Evolutionary conservation across 257 asterid genomes (phyloP).

Genomic region (Solanum phureja): DNA sequence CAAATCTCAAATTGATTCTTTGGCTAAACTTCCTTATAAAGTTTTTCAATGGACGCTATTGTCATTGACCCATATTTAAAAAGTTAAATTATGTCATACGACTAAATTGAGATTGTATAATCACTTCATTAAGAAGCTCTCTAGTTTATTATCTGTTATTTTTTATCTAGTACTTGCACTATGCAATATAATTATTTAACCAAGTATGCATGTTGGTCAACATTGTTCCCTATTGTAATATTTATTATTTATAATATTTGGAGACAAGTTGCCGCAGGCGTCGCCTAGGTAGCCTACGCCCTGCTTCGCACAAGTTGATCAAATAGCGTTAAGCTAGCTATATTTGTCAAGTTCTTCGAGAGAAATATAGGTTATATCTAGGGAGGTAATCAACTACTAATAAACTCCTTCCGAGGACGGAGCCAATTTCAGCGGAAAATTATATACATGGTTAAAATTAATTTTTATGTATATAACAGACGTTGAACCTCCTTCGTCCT

Average conservation of each 20-base stretch:
- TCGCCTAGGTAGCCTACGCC: too few relatives aligned
- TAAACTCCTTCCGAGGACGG: background rate
- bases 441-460: too few relatives aligned
- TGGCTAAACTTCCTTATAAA: too few relatives aligned
- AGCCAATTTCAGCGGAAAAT: too few relatives aligned
- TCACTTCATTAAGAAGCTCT: too few relatives aligned
- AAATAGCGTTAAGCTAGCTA: background rate
- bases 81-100: too few relatives aligned
- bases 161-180: background rate
- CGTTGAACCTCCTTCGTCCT: too few relatives aligned
- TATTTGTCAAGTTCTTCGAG: background rate
- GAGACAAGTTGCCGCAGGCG: background rate
- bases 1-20: too few relatives aligned
- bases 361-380: background rate
- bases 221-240: background rate
- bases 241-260: background rate
- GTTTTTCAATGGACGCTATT: too few relatives aligned
- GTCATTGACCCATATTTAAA: too few relatives aligned
- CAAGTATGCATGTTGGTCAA: background rate
- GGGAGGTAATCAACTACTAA: background rate
- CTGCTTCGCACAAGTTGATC: background rate
- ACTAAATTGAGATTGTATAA: too few relatives aligned
- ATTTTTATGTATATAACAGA: too few relatives aligned
- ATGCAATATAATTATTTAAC: background rate
- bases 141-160: background rate